Evolutionary conservation across 108 stramenopile genomes (phyloP).

Genomic region (Cyclotella sp.): DNA sequence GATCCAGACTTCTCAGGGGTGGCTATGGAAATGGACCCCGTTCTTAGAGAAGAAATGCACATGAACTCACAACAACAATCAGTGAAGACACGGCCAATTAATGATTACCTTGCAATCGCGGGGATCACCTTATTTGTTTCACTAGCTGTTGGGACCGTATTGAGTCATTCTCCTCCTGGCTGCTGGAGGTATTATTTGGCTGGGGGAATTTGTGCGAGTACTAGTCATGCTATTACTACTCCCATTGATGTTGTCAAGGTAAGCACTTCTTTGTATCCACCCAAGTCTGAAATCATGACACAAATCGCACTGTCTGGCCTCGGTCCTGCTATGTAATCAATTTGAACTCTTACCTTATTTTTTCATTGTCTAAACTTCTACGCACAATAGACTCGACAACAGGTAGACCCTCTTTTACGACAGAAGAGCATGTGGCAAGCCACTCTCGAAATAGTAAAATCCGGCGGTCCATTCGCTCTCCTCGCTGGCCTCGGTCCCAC

Average conservation of each 20-base stretch:
- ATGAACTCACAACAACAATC: not conserved
- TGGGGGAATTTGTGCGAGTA: constrained; percentile 80
- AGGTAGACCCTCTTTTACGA: constrained; percentile 62
- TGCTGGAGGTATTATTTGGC: constrained; percentile 73
- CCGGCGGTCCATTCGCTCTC: constrained; percentile 62
- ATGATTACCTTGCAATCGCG: not conserved
- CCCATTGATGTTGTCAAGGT: constrained; percentile 89
- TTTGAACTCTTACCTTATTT: not conserved
- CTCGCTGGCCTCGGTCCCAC: constrained; percentile 84
- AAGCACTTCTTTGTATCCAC: constrained; percentile 10
- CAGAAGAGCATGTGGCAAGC: constrained; percentile 54
- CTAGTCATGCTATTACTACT: constrained; percentile 74
- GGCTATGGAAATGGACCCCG: not conserved
- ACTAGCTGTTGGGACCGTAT: not conserved
- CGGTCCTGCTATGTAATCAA: not conserved
- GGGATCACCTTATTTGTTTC: not conserved
- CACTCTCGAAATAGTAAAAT: constrained; percentile 57
- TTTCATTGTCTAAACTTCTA: not conserved
- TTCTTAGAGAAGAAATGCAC: not conserved
- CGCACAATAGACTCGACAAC: constrained; percentile 66
- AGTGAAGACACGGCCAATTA: not conserved
- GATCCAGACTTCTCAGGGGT: not conserved
- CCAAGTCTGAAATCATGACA: too few species aligned
- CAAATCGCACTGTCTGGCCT: not conserved
- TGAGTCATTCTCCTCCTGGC: constrained; percentile 23